Conservation (phyloP, 2,329 filamentous ascomycete species). For the Dissoconium aciculare region DNA sequence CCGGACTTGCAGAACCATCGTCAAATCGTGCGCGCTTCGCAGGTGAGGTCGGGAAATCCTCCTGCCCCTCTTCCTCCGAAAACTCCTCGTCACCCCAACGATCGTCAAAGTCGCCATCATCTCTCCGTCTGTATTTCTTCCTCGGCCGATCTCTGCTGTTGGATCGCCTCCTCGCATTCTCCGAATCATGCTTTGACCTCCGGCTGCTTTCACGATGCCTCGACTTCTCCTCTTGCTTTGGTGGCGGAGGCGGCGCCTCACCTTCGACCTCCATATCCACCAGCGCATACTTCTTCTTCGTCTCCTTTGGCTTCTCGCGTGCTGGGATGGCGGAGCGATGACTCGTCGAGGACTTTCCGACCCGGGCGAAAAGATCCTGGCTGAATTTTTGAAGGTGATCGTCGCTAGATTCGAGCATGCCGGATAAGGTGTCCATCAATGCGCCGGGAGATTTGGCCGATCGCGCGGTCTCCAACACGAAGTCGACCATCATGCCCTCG, state of each 20-base stretch:
- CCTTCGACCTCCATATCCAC: slow-evolving; percentile 40
- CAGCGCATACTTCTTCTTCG: slow-evolving; percentile 38
- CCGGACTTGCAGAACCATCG: slow-evolving; percentile 31
- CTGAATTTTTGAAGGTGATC: slow-evolving; percentile 35
- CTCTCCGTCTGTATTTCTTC: slow-evolving; percentile 38
- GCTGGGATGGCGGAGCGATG: slow-evolving; percentile 9
- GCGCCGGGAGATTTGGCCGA: slow-evolving; percentile 34
- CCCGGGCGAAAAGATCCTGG: slow-evolving; percentile 30
- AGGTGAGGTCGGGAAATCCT: slow-evolving; percentile 53
- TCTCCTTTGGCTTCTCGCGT: slow-evolving; percentile 17
- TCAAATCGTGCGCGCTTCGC: slow-evolving; percentile 57
- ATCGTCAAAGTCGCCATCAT: slow-evolving; percentile 50
- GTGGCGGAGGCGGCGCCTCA: slow-evolving; percentile 15
- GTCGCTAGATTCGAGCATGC: slow-evolving; percentile 37
- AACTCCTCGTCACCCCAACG: slow-evolving; percentile 68
- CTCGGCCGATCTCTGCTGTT: slow-evolving; percentile 27
- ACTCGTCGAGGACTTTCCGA: slow-evolving; percentile 16
- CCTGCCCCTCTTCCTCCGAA: slow-evolving; percentile 36
- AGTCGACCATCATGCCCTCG: slow-evolving; percentile 42
- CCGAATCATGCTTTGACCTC: slow-evolving; percentile 26
- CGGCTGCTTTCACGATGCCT: slow-evolving; percentile 16
- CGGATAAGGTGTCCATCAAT: slow-evolving; percentile 37
- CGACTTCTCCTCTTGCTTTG: slow-evolving; percentile 11
- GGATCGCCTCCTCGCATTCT: slow-evolving; percentile 23
- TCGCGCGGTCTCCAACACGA: slow-evolving; percentile 39